Evolutionary conservation across 208 protist species (phyloP).

Genomic region (Acanthamoeba royreba): DNA sequence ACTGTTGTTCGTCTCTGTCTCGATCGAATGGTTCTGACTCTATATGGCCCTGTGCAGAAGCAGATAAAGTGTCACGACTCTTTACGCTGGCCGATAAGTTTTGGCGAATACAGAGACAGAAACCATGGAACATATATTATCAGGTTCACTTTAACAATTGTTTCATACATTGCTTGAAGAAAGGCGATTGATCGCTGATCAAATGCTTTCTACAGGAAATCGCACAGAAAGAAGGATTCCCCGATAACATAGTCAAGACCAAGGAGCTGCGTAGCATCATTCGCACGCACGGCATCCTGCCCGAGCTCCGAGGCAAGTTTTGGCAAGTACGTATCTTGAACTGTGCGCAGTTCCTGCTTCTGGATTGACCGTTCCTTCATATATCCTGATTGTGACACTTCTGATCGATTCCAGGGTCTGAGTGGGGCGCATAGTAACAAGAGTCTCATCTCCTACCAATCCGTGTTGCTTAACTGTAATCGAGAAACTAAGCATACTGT

Average conservation of each 20-base stretch:
- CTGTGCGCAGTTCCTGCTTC: neutral
- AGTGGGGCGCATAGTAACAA: conserved; percentile 10
- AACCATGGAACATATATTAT: conserved; percentile 3
- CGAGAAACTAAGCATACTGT: conserved; percentile 44
- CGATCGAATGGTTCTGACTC: no score
- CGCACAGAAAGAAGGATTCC: neutral
- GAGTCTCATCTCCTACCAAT: conserved; percentile 33
- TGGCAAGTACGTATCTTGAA: conserved; percentile 10
- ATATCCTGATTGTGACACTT: neutral
- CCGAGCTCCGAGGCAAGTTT: conserved; percentile 33
- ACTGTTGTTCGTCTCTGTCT: neutral
- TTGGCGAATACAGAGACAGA: neutral
- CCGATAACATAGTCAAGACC: neutral
- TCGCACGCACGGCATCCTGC: conserved; percentile 6
- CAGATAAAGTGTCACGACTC: conserved; percentile 16
- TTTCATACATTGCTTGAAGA: no score
- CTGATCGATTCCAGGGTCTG: neutral
- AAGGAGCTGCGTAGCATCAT: conserved; percentile 11
- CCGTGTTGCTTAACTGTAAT: neutral
- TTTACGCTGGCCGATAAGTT: conserved; percentile 26
- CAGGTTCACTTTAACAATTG: neutral
- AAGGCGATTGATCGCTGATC: neutral
- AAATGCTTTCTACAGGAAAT: neutral
- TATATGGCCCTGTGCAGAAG: no score
- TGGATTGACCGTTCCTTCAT: neutral